Evolutionary conservation across 495 filamentous ascomycete species (phyloP).

Genomic region (Penicillium salamii): DNA sequence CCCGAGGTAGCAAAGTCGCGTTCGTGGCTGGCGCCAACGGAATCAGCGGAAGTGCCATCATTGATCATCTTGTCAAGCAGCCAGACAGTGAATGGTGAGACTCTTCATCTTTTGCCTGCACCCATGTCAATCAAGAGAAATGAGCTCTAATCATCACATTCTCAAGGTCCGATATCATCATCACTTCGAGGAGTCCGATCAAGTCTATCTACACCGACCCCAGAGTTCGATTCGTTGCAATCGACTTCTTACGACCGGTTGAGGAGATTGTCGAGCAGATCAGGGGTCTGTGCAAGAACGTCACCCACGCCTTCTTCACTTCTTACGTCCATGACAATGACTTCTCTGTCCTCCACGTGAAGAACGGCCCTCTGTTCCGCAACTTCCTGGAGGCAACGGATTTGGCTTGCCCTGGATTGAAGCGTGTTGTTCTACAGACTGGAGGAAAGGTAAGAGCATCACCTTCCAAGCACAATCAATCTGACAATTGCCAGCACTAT

Average conservation of each 20-base stretch:
- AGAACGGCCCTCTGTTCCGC: conserved; percentile 18
- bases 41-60: conserved; percentile 15
- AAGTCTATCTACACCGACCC: conserved; percentile 9
- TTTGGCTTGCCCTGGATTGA: not conserved
- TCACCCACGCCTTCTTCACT: conserved; percentile 28
- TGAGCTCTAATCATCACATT: too few relatives aligned
- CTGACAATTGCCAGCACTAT: too few relatives aligned
- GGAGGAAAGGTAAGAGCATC: conserved; percentile 11
- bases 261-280: conserved; percentile 7
- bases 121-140: too few relatives aligned
- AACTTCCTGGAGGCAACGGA: conserved; percentile 19
- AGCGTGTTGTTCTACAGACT: conserved; percentile 5
- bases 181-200: conserved; percentile 23
- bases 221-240: conserved; percentile 22
- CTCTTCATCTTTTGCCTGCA: too few relatives aligned
- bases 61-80: not conserved
- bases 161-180: conserved; percentile 10
- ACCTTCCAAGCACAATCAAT: not conserved
- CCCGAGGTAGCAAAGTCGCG: too few relatives aligned
- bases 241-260: conserved; percentile 10
- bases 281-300: conserved; percentile 7
- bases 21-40: conserved; percentile 18
- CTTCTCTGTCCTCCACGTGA: conserved; percentile 2
- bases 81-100: not conserved
- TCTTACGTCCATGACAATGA: conserved; percentile 27